phyloP scores from a whole-genome alignment of 2,329 filamentous ascomycete genomes.

The Incumbomyces lentus region DNA sequence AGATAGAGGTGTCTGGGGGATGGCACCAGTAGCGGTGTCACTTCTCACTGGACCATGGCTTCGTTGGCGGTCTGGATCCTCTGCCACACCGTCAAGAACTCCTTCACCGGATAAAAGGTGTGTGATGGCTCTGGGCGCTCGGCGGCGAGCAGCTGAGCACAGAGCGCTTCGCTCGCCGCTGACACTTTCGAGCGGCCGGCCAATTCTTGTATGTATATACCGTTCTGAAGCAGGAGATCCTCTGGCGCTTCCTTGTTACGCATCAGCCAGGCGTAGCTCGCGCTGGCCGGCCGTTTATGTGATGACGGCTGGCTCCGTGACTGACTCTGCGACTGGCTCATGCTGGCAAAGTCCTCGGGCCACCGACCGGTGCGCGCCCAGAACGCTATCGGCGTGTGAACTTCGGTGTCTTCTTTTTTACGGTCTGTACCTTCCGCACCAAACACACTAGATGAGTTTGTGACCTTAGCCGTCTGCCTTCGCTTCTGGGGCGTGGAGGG shows the following conservation, averaged over 20 bases:
- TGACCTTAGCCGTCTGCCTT: not conserved
- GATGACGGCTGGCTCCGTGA: too few relatives aligned
- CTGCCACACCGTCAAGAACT: constrained; percentile 3
- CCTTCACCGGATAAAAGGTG: constrained; percentile 2
- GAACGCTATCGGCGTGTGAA: not conserved
- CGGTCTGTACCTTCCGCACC: constrained; percentile 1
- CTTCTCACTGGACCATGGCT: not conserved
- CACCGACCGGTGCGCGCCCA: constrained; percentile 1
- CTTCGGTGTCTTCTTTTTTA: not conserved
- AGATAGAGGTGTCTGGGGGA: not conserved
- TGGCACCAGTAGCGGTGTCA: constrained; percentile 3
- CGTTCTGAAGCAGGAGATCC: not conserved
- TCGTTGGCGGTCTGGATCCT: not conserved
- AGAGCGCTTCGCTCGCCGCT: not conserved
- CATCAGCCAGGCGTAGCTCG: not conserved
- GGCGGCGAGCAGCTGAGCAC: not conserved
- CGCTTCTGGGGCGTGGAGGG: not conserved
- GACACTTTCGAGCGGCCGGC: not conserved
- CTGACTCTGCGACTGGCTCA: too few relatives aligned
- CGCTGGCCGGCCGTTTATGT: not conserved
- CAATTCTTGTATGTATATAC: constrained; percentile 1
- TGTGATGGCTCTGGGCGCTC: not conserved
- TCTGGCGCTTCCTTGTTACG: not conserved
- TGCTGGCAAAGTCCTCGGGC: constrained; percentile 1
- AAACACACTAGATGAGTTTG: not conserved